Base-by-base conservation (phyloP, 1,284 basidiomycete genomes). In the Austropuccinia psidii region DNA sequence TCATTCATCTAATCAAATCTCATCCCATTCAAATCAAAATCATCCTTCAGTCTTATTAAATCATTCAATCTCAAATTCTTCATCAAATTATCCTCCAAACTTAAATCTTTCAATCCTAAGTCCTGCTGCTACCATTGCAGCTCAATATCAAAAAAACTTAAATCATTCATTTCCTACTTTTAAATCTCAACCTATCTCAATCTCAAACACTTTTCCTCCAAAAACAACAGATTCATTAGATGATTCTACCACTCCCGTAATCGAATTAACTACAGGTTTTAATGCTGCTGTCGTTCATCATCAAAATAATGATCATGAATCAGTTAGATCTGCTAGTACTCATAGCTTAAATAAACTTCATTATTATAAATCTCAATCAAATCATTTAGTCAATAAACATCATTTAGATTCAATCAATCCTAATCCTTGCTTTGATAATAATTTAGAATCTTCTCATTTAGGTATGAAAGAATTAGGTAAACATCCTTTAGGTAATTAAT, bases 281-380 rank as follows among this genome's bases (percentile, higher is more conserved):
- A 72, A 29, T 29, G 47, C 45, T 37, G 69, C 57, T 17, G 69
- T 58, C 15, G 69, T 58, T 39, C 37, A 37, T 19, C 41, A 43
- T 19, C 57, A 49, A 19, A 58, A 61, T 62, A 58, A 58, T 27
- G 69, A 72, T 31, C 47, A 47, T 4, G 69, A 72, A 24, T 72
- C 69, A 11, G 19, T 72, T 37, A 72, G 62, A 54, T 72, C 69
- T 11, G 69, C 57, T 21, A 47, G 39, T 17, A 60, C 55, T 43
- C 69, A 72, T 50, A 61, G 57, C 27, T 47, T 72, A 60, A 55
- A 72, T n/a, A 72, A 72, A 35, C 49, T 72, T 11, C 57, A 72
- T n/a, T 72, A 72, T 61, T 62, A 72, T 41, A 21, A n/a, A 50
- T n/a, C n/a, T 19, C 47, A n/a, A 50, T 27, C 27, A 21, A 33